Evolutionary conservation across 2,329 filamentous ascomycete genomes (phyloP).

Genomic region (Venturia oleaginea): DNA sequence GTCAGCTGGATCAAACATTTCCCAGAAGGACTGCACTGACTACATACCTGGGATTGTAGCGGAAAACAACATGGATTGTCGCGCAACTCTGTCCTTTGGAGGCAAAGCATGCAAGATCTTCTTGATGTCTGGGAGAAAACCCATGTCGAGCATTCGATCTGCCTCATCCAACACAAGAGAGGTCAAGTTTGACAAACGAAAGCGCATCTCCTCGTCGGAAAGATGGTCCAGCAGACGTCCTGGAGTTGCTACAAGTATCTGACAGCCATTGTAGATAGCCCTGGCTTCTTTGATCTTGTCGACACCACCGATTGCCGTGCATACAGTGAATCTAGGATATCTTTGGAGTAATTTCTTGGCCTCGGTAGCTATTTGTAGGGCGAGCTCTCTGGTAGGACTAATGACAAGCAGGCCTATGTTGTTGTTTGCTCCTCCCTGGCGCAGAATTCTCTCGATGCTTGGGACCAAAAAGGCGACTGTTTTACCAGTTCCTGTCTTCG

Average conservation of each 20-base stretch:
- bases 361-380: slow-evolving; percentile 43
- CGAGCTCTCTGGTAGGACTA: slow-evolving; percentile 54
- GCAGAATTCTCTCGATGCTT: slow-evolving; percentile 36
- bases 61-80: slow-evolving; percentile 98
- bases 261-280: slow-evolving; percentile 53
- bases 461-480: slow-evolving; percentile 41
- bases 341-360: slow-evolving; percentile 35
- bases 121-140: slow-evolving; percentile 93
- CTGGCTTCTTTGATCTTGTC: slow-evolving; percentile 45
- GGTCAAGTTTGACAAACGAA: slow-evolving; percentile 64
- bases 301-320: slow-evolving; percentile 41
- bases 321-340: slow-evolving; percentile 30
- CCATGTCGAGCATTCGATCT: slow-evolving; percentile 96
- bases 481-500: slow-evolving; percentile 43
- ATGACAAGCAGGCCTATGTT: slow-evolving; percentile 41
- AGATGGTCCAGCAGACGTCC: slow-evolving; percentile 94
- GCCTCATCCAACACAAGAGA: slow-evolving; percentile 87
- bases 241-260: slow-evolving; percentile 85
- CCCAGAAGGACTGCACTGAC: slow-evolving; percentile 59
- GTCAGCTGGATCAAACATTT: slow-evolving; percentile 31
- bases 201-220: slow-evolving; percentile 69
- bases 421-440: slow-evolving; percentile 22
- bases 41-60: slow-evolving; percentile 86
- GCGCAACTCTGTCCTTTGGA: slow-evolving; percentile 49
- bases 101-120: slow-evolving; percentile 70